Conservation (phyloP, 345 rosid species). For the Eucalyptus marginata region DNA sequence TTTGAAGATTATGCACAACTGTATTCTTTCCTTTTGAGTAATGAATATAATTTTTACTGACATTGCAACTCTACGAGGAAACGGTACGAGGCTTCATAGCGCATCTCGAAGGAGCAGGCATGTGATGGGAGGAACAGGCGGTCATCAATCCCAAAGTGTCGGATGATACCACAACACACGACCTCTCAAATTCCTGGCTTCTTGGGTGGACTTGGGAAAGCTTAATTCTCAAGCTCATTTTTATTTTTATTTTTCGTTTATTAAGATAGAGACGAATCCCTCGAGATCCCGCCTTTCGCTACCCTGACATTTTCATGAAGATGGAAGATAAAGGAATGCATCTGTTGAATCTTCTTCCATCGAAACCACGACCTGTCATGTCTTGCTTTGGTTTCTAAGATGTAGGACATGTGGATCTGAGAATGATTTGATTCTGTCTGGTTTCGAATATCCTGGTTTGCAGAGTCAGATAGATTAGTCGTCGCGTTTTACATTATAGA, state of each 20-base stretch:
- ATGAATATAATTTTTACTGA: not conserved
- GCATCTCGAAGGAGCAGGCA: not conserved
- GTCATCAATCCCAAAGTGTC: not conserved
- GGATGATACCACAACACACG: not conserved
- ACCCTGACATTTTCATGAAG: not conserved
- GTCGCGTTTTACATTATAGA: not conserved
- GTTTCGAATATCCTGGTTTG: not conserved
- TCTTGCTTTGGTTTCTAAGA: not conserved
- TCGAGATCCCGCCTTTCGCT: not conserved
- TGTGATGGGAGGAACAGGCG: not conserved
- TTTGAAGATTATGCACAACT: too few relatives aligned
- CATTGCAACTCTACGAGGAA: not conserved
- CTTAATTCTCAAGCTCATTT: not conserved
- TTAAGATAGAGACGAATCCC: not conserved
- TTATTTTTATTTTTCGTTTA: too few relatives aligned
- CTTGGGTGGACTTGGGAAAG: not conserved
- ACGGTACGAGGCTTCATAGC: not conserved
- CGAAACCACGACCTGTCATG: not conserved
- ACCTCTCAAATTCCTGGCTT: not conserved
- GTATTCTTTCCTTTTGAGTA: too few relatives aligned
- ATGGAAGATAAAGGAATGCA: not conserved
- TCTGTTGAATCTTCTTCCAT: not conserved
- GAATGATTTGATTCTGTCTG: not conserved
- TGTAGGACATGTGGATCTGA: not conserved
- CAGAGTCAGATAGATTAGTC: not conserved